phyloP scores from a whole-genome alignment of 805 yeast genomes.

The Candida maesae region DNA sequence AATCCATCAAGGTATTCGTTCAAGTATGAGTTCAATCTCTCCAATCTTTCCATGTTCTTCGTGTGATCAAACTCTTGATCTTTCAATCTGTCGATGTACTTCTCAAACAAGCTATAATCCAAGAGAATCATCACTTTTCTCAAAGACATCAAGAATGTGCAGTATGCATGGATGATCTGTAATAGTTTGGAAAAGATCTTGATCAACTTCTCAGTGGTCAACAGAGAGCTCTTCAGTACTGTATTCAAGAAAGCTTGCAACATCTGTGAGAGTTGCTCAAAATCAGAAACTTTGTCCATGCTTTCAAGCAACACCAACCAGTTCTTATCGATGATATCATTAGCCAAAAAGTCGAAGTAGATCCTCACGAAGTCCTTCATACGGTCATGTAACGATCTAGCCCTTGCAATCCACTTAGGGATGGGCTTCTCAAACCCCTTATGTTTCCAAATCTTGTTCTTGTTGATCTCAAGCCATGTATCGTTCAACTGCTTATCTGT shows the following conservation, averaged over 20 bases:
- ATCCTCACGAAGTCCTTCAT: conserved; percentile 52
- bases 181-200: conserved; percentile 42
- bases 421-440: conserved; percentile 40
- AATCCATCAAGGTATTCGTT: conserved; percentile 43
- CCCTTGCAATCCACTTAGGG: conserved; percentile 49
- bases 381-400: conserved; percentile 49
- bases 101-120: conserved; percentile 40
- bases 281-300: conserved; percentile 30
- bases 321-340: conserved; percentile 55
- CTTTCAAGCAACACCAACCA: conserved; percentile 39
- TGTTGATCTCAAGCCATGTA: conserved; percentile 69
- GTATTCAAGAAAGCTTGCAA: conserved; percentile 60
- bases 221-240: conserved; percentile 59
- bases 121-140: conserved; percentile 51
- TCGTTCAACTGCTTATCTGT: conserved; percentile 55
- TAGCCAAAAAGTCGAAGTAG: conserved; percentile 50
- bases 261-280: conserved; percentile 40
- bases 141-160: conserved; percentile 46
- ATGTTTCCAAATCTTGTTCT: conserved; percentile 65
- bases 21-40: conserved; percentile 38
- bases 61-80: conserved; percentile 37
- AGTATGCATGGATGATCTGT: conserved; percentile 44
- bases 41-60: conserved; percentile 38
- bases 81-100: conserved; percentile 34
- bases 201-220: conserved; percentile 55